These are phyloP conservation scores for Smithsoniella earleae DNA, from an alignment of 163 green algal species.

Conservation along the genomic window DNA sequence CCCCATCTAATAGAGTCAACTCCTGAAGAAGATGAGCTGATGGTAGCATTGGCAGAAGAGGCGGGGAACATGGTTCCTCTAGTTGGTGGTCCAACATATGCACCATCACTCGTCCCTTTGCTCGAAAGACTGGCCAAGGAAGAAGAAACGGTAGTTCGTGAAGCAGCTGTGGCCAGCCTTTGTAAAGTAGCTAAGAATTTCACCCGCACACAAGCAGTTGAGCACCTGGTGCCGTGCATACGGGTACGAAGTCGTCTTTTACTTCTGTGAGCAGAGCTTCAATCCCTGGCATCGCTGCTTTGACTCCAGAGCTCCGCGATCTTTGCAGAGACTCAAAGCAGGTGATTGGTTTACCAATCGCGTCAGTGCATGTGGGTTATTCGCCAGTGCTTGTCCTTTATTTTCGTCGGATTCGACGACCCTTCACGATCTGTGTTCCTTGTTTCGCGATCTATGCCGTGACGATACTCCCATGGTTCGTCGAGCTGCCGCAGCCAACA, in stretches of 20 bases:
- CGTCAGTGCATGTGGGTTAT: constrained; percentile 85
- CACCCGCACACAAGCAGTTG: constrained; percentile 50
- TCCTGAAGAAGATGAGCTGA: constrained; percentile 89
- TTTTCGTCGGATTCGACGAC: constrained; percentile 35
- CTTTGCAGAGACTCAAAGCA: constrained; percentile 66
- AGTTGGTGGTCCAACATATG: constrained; percentile 79
- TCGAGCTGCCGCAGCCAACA: constrained; percentile 72
- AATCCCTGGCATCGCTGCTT: too few species aligned
- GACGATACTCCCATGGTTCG: constrained; percentile 99
- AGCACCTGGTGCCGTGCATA: constrained; percentile 78
- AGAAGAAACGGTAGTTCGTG: constrained; percentile 96
- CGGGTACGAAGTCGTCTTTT: too few species aligned
- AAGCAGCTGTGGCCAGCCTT: constrained; percentile 84
- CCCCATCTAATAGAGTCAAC: constrained; percentile 91
- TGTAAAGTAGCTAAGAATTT: constrained; percentile 71
- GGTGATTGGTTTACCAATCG: constrained; percentile 96
- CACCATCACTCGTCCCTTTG: constrained; percentile 69
- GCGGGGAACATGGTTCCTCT: constrained; percentile 88
- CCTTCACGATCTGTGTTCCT: constrained; percentile 59
- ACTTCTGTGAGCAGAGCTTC: too few species aligned
- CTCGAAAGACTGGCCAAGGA: constrained; percentile 88
- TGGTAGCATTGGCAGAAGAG: constrained; percentile 93
- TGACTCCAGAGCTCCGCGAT: too few species aligned
- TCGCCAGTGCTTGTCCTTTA: constrained; percentile 71
- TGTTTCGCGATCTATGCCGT: constrained; percentile 73